Percentiles rank a stretch among this genome's conserved stretches.
phyloP scores from a whole-genome alignment of 371 early-diverging fungal species.

The Zopfochytrium polystomum region DNA sequence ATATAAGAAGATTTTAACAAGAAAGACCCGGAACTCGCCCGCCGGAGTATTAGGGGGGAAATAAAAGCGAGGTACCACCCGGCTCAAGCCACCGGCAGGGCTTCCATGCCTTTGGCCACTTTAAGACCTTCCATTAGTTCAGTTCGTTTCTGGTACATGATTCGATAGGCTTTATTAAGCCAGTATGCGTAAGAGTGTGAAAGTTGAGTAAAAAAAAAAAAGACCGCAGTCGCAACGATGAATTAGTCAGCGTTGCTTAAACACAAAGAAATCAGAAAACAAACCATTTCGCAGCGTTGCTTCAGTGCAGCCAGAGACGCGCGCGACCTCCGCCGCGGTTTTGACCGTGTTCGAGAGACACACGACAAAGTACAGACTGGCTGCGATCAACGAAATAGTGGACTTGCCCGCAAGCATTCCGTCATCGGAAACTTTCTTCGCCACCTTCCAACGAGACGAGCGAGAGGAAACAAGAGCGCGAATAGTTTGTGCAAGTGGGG shows the following conservation, averaged over 20 bases:
- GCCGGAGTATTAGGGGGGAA: too few relatives aligned
- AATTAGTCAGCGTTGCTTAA: too few relatives aligned
- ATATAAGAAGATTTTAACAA: too few relatives aligned
- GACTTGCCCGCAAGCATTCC: slow-evolving; percentile 85
- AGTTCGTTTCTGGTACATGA: slow-evolving; percentile 29
- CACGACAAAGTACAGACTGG: slow-evolving; percentile 82
- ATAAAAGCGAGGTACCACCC: too few relatives aligned
- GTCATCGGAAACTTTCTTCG: slow-evolving; percentile 69
- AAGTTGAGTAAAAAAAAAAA: too few relatives aligned
- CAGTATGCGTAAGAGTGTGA: neutral
- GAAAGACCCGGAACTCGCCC: too few relatives aligned
- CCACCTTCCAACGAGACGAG: slow-evolving; percentile 50
- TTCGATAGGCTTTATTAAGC: slow-evolving; percentile 31
- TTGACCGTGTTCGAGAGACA: slow-evolving; percentile 64
- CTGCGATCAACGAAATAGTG: slow-evolving; percentile 89
- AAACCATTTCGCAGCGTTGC: slow-evolving; percentile 66
- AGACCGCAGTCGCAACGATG: too few relatives aligned
- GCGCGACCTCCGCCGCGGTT: slow-evolving; percentile 73
- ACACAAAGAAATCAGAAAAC: neutral
- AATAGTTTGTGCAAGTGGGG: neutral
- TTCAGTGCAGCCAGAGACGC: slow-evolving; percentile 84
- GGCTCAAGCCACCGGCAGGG: slow-evolving; percentile 14
- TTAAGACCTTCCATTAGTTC: slow-evolving; percentile 19
- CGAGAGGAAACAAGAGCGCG: neutral
- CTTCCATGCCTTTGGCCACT: slow-evolving; percentile 18